Evolutionary conservation across 2,329 filamentous ascomycete species (phyloP).

Genomic region (Colletotrichum gloeosporioides): DNA sequence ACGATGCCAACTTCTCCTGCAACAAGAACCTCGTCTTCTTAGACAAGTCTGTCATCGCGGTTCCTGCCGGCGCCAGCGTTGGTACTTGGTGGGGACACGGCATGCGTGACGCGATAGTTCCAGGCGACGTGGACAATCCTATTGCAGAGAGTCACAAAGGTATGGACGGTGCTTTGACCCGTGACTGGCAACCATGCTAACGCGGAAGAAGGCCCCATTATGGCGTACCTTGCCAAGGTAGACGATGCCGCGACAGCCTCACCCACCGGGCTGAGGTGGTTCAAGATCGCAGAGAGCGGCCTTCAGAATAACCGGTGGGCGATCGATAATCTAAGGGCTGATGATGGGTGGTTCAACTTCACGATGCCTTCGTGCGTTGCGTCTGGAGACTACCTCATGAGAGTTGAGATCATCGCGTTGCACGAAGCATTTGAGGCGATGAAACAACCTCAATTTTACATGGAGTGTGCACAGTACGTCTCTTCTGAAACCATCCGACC

Average conservation of each 20-base stretch:
- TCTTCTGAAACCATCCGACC: slow-evolving; percentile 5
- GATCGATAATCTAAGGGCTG: slow-evolving; percentile 25
- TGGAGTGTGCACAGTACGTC: slow-evolving; percentile 25
- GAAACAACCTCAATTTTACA: slow-evolving; percentile 27
- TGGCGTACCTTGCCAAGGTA: slow-evolving; percentile 55
- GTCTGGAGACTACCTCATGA: slow-evolving; percentile 45
- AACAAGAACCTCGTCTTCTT: slow-evolving; percentile 41
- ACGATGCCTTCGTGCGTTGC: slow-evolving; percentile 42
- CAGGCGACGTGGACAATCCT: slow-evolving; percentile 49
- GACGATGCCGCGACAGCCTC: slow-evolving; percentile 46
- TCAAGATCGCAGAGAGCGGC: slow-evolving; percentile 54
- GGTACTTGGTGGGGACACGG: slow-evolving; percentile 54
- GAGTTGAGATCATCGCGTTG: slow-evolving; percentile 46
- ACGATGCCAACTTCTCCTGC: slow-evolving; percentile 49
- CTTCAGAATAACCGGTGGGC: slow-evolving; percentile 31
- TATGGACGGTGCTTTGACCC: background rate
- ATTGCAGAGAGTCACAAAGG: slow-evolving; percentile 54
- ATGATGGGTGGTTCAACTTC: slow-evolving; percentile 35
- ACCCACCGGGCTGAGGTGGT: slow-evolving; percentile 46
- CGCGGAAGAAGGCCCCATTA: slow-evolving; percentile 43
- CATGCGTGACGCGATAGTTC: slow-evolving; percentile 48
- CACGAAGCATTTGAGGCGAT: slow-evolving; percentile 32
- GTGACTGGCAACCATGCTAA: background rate
- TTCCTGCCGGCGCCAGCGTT: slow-evolving; percentile 52
- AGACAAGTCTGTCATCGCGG: slow-evolving; percentile 42